Conservation (phyloP, 2,329 filamentous ascomycete species). For the Neopestalotiopsis clavispora region DNA sequence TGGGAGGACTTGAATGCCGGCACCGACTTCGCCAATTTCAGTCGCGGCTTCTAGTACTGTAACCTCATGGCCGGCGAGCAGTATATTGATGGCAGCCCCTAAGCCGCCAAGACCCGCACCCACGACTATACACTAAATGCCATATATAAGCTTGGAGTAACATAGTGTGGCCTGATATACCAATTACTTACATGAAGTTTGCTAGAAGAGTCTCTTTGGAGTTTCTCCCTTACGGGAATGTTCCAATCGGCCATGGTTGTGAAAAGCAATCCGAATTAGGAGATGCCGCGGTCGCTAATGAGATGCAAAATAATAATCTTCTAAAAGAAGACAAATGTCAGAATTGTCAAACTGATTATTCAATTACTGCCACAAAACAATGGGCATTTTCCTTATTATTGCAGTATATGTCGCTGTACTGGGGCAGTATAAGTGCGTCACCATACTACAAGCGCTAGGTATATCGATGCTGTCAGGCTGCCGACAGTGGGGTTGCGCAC, state of each 20-base stretch:
- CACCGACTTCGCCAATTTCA: slow-evolving; percentile 52
- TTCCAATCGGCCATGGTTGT: slow-evolving; percentile 9
- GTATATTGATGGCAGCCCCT: slow-evolving; percentile 51
- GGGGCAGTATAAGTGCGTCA: neutral
- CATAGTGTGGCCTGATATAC: neutral
- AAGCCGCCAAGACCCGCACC: slow-evolving; percentile 63
- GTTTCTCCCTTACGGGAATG: slow-evolving; percentile 21
- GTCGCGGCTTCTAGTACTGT: slow-evolving; percentile 52
- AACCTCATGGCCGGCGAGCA: slow-evolving; percentile 51
- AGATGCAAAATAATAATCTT: neutral
- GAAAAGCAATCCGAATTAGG: neutral
- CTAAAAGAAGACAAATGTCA: neutral
- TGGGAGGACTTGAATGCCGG: slow-evolving; percentile 56
- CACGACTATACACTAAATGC: slow-evolving; percentile 51
- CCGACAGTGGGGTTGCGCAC: neutral
- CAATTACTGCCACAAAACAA: neutral
- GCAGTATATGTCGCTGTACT: neutral
- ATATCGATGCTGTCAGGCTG: neutral
- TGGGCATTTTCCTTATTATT: neutral
- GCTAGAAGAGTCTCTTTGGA: slow-evolving; percentile 25
- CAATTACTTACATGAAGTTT: slow-evolving; percentile 26
- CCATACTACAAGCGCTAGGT: neutral
- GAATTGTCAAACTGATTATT: neutral
- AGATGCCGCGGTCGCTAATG: neutral
- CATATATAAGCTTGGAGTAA: neutral